Base-by-base conservation (phyloP, 179 eudicot species). In the Silene coronaria region DNA sequence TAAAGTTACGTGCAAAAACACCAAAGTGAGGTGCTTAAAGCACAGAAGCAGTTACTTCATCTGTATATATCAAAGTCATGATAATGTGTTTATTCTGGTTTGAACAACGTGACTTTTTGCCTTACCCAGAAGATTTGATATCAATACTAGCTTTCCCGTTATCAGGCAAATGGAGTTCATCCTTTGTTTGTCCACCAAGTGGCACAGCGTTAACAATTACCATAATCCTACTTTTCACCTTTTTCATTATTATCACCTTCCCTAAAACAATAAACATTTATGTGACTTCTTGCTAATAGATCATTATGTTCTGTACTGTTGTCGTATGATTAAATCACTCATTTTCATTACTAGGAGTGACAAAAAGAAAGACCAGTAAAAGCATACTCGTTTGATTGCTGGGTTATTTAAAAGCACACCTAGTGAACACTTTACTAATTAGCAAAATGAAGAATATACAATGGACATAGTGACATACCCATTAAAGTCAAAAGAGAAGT, bases 401-500 rank as follows among this genome's bases (percentile, higher is more conserved):
- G 69, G 46, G 22, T 59, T 28, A 12, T 16, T 51, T 3, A 45
- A 42, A 59, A 28, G 65, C 48, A 24, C 11, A 74, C 8, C 48
- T 57, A 28, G 70, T 57, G 38, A 30, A 32, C 45, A 69, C 69
- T 58, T 57, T 9, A 46, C 30, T 71, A 16, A 1, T 16, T 48
- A 61, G 24, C 42, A 71, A 64, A 72, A 48, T 48, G 73, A 48
- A 81, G 51, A 74, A 76, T 46, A 70, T 59, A 22, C 27, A 62
- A 70, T 64, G 66, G 42, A 77, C n/a, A n/a, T n/a, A 46, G 55
- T 27, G 32, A 80, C 91, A 80, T 83, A 87, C 98, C 86, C 90
- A 36, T 87, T 73, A 81, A 89, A 91, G 82, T 91, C 96, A 79
- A 91, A 90, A 63, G 88, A 67, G 78, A 89, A 88, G 76, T 46